Evolutionary conservation across 345 rosid species (phyloP).

Genomic region (Dovyalis caffra): DNA sequence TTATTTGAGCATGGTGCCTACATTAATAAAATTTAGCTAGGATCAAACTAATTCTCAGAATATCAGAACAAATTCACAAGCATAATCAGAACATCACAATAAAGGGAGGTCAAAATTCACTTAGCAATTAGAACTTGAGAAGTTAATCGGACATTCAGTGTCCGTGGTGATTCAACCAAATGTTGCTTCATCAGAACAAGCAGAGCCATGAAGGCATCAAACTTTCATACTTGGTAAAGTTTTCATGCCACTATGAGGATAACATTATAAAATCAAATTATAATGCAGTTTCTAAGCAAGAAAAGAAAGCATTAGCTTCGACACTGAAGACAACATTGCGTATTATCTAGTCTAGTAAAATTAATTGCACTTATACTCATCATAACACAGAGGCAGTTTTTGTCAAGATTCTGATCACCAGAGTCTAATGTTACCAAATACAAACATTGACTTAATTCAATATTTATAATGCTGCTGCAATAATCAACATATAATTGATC

Average conservation of each 20-base stretch:
- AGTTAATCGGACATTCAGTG: neutral
- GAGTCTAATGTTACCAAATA: neutral
- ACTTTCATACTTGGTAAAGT: neutral
- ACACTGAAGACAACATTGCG: too few species aligned
- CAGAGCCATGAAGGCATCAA: neutral
- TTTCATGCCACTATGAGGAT: neutral
- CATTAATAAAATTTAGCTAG: constrained; percentile 17
- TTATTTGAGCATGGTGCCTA: constrained; percentile 57
- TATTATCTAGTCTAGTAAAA: too few species aligned
- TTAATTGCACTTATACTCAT: neutral
- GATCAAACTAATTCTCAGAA: neutral
- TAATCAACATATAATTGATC: too few species aligned
- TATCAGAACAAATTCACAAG: neutral
- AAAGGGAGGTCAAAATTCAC: neutral
- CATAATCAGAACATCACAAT: neutral
- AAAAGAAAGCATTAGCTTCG: neutral
- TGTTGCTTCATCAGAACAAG: neutral
- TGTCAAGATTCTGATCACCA: neutral
- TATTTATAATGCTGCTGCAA: too few species aligned
- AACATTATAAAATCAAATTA: neutral
- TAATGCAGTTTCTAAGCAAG: neutral
- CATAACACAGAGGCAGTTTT: neutral
- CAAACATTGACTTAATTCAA: neutral
- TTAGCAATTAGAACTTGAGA: neutral
- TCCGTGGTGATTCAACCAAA: neutral